A percentile compares a stretch with the other conserved stretches of the same genome.
phyloP scores from a whole-genome alignment of 495 filamentous ascomycete genomes.

The Xylaria acuta region DNA sequence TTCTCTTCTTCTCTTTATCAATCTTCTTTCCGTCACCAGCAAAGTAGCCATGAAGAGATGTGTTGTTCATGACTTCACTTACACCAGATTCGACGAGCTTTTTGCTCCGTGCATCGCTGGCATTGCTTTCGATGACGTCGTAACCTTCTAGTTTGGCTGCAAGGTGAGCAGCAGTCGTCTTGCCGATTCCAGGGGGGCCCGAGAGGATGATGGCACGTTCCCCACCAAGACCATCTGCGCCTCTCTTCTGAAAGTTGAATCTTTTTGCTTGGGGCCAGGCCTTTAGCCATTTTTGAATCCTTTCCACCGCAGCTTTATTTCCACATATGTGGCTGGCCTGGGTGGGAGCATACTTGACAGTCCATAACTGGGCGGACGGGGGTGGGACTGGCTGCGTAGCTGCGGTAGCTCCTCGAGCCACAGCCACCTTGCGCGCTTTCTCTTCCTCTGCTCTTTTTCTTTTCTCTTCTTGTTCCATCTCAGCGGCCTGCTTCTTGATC shows the following conservation, averaged over 20 bases:
- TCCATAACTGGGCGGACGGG: constrained; percentile 81
- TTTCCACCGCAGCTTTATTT: constrained; percentile 91
- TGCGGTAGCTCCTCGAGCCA: constrained; percentile 46
- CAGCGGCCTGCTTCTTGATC: constrained; percentile 73
- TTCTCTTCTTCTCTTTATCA: constrained; percentile 81
- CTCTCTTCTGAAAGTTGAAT: constrained; percentile 75
- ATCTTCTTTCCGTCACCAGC: constrained; percentile 82
- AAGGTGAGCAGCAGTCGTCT: constrained; percentile 95
- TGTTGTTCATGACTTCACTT: constrained; percentile 89
- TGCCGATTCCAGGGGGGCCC: constrained; percentile 95
- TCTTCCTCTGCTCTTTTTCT: constrained; percentile 56
- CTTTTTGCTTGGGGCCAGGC: constrained; percentile 79
- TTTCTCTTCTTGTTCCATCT: constrained; percentile 77
- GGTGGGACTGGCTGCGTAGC: constrained; percentile 44
- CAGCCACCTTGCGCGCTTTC: constrained; percentile 55
- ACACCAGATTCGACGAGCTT: constrained; percentile 90
- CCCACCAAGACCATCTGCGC: constrained; percentile 78
- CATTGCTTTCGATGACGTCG: constrained; percentile 93
- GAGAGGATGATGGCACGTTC: constrained; percentile 90
- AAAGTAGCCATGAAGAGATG: constrained; percentile 89
- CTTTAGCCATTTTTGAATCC: constrained; percentile 82
- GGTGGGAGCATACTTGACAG: constrained; percentile 91
- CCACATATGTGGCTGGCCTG: constrained; percentile 88
- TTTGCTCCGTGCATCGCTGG: constrained; percentile 96
- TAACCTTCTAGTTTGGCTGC: constrained; percentile 92